Base-by-base conservation (phyloP, 306 rosid species). In the Erythrophleum fordii region DNA sequence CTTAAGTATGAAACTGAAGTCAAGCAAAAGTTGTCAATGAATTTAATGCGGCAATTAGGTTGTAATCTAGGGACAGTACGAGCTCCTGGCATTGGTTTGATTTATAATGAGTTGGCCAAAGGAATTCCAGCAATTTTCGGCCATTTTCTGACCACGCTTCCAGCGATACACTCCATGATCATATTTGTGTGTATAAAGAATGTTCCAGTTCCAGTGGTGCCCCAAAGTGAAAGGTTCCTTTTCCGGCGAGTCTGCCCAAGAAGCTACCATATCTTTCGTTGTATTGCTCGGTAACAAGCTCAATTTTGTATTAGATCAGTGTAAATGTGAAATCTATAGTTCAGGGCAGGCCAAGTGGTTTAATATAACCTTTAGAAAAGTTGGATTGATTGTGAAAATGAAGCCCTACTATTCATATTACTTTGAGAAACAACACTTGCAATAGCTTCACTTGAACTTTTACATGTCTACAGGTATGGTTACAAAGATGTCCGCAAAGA, bases 141-240 rank as follows among this genome's bases (percentile, higher is more conserved):
- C 80, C 99, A 95, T 86, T 95, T 95, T 86, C 86, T 95, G 81
- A 93, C 94, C 5, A 93, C 89, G 18, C 87, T 86, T 73, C 89
- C 89, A 1, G 89, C 89, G 52, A 80, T 86, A 73, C 87, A 86
- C 83, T 93, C 99, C 46, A 95, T 93, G 98, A 69, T 95, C 75
- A 93, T 95, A 87, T 91, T 95, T 87, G 99, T 95, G 64, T 90
- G 96, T 82, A 93, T 95, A 65, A 95, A 95, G 85, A 93, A 92
- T 60, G 94, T 95, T 53, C 99, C 99, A 3, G 92, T 93, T 87
- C 87, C 99, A 69, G 76, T 91, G 79, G 99, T 95, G 72, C 97
- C 97, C 62, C 99, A 95, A 81, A 89, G 97, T 86, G 99, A 95
- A 88, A 93, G 99, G 86, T 95, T 95, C 75, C 99, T 95, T 82